Percentiles rank a stretch among this genome's conserved stretches.
Evolutionary conservation across 1,139 yeast genomes (phyloP).

Genomic region (Magnusiomyces ingens): DNA sequence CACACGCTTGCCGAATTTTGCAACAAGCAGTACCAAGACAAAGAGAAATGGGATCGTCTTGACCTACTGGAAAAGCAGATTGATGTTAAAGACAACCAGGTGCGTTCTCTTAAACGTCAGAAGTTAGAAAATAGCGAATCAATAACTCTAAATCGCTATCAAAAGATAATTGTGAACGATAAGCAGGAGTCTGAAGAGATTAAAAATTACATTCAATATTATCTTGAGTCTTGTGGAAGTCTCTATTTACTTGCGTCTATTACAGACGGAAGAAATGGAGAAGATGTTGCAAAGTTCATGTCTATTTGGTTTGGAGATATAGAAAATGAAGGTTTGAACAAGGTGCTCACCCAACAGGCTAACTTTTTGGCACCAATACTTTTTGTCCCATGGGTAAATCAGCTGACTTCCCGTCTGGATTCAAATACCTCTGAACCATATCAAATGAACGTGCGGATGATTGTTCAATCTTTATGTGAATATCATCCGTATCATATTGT

Average conservation of each 20-base stretch:
- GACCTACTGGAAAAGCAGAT: constrained; percentile 29
- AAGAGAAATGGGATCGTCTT: constrained; percentile 35
- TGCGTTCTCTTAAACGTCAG: constrained; percentile 25
- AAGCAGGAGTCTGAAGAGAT: constrained; percentile 40
- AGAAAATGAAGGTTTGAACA: constrained; percentile 24
- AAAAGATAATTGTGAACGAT: constrained; percentile 43
- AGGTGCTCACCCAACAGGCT: constrained; percentile 43
- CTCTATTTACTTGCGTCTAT: constrained; percentile 53
- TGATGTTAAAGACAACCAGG: constrained; percentile 12
- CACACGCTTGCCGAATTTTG: constrained; percentile 70
- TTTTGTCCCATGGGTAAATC: constrained; percentile 77
- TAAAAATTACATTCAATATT: constrained; percentile 36
- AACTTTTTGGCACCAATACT: constrained; percentile 35
- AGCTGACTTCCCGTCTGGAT: constrained; percentile 66
- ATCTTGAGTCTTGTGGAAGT: constrained; percentile 50
- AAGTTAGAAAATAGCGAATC: constrained; percentile 17
- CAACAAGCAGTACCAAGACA: constrained; percentile 52
- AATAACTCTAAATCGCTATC: background rate
- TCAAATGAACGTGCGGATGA: constrained; percentile 46
- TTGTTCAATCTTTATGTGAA: constrained; percentile 47
- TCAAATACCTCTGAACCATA: constrained; percentile 33
- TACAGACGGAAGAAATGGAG: constrained; percentile 42
- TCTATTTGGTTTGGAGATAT: constrained; percentile 78
- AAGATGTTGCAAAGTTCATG: constrained; percentile 68
- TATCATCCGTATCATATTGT: constrained; percentile 75